These are phyloP conservation scores for Xerocomellus dryophilus DNA, from an alignment of 768 basidiomycete species.

Conservation along the genomic window DNA sequence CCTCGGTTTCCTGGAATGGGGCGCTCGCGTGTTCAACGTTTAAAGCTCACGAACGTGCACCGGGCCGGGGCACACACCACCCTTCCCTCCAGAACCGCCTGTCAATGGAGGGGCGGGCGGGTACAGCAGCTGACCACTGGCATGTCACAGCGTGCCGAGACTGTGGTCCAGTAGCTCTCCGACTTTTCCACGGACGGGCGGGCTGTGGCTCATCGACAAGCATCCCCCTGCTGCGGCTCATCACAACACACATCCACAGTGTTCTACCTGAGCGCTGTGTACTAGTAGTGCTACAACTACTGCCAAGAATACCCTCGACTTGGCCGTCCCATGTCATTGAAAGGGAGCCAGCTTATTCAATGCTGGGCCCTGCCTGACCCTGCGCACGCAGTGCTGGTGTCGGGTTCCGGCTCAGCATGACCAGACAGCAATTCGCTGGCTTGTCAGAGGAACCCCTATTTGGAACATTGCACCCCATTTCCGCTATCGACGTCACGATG, in stretches of 20 bases:
- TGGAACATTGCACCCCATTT: background rate
- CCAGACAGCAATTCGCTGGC: background rate
- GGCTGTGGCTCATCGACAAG: background rate
- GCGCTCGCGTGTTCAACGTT: conserved; percentile 7
- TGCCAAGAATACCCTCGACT: background rate
- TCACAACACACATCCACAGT: background rate
- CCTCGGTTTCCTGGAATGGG: background rate
- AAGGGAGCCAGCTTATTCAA: background rate
- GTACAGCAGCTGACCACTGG: too few species aligned
- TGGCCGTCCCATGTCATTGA: background rate
- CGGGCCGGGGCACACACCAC: too few species aligned
- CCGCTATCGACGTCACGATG: too few species aligned
- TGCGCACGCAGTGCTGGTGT: background rate
- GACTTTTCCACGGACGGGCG: background rate
- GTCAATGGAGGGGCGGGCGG: background rate
- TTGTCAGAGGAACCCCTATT: background rate
- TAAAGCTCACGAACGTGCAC: conserved; percentile 13
- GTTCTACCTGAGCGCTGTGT: background rate
- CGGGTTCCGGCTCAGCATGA: background rate
- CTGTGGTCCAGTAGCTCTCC: background rate
- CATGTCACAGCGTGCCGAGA: background rate
- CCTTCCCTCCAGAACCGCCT: background rate
- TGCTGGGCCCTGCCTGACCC: background rate
- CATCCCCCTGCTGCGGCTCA: background rate
- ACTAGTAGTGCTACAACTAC: background rate